Conservation (phyloP, 2,329 filamentous ascomycete genomes). For the Colletotrichum caudatum region DNA sequence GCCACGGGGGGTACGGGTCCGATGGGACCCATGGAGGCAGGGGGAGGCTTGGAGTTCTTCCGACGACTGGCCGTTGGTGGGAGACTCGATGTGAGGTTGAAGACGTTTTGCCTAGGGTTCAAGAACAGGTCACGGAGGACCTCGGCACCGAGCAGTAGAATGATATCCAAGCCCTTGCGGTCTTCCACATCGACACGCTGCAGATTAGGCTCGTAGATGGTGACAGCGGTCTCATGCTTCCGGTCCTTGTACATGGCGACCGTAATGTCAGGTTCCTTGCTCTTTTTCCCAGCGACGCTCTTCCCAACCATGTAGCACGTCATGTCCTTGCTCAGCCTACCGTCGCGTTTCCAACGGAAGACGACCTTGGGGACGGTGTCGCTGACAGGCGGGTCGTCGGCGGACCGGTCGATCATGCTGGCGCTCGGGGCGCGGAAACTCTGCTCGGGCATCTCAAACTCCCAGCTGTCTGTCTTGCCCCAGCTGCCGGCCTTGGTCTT, state of each 20-base stretch:
- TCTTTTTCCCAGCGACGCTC: conserved; percentile 78
- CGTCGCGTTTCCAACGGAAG: conserved; percentile 92
- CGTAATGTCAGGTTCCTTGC: conserved; percentile 94
- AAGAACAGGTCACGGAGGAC: conserved; percentile 76
- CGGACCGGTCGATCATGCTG: conserved; percentile 81
- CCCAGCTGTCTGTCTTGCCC: conserved; percentile 85
- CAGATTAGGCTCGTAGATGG: conserved; percentile 93
- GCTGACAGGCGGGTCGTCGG: conserved; percentile 53
- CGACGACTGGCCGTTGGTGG: conserved; percentile 48
- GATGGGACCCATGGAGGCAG: conserved; percentile 34
- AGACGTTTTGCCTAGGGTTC: conserved; percentile 76
- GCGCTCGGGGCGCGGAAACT: conserved; percentile 85
- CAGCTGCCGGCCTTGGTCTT: conserved; percentile 80
- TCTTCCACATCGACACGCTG: conserved; percentile 93
- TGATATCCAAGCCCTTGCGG: conserved; percentile 89
- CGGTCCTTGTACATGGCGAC: conserved; percentile 86
- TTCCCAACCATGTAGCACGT: conserved; percentile 89
- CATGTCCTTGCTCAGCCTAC: conserved; percentile 86
- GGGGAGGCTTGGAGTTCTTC: conserved; percentile 59
- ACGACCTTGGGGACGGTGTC: conserved; percentile 78
- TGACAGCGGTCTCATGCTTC: conserved; percentile 74
- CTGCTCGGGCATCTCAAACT: conserved; percentile 90
- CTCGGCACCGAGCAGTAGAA: conserved; percentile 74
- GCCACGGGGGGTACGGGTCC: conserved; percentile 44
- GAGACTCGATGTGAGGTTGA: conserved; percentile 74